These are phyloP conservation scores for Crotalaria pallida DNA, from an alignment of 306 rosid species.

Conservation along the genomic window DNA sequence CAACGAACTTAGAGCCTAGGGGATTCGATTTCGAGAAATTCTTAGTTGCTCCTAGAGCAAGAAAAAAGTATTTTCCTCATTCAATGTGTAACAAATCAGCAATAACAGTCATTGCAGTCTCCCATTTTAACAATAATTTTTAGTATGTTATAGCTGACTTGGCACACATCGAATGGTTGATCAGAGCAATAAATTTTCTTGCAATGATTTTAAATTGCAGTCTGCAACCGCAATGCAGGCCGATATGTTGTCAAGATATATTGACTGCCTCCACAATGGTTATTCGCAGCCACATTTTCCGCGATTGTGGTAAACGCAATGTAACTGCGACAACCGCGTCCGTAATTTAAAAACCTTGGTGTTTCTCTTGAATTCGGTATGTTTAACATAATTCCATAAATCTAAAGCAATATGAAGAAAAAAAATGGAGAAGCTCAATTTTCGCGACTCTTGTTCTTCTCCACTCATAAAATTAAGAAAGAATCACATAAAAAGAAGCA, in stretches of 20 bases:
- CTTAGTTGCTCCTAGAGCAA: not conserved
- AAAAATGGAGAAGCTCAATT: not conserved
- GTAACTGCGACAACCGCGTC: too few relatives aligned
- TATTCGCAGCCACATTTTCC: too few relatives aligned
- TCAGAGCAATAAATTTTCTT: not conserved
- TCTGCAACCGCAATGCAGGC: too few relatives aligned
- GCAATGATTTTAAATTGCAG: too few relatives aligned
- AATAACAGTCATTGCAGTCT: not conserved
- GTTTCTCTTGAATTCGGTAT: not conserved
- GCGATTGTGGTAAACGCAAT: too few relatives aligned
- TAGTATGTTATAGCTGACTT: not conserved
- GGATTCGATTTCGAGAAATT: not conserved
- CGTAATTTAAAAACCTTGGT: not conserved
- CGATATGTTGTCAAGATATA: too few relatives aligned
- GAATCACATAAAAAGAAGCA: not conserved
- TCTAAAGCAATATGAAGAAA: not conserved
- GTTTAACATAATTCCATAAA: slow-evolving; percentile 7
- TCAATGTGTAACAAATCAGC: not conserved
- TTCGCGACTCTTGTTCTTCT: not conserved
- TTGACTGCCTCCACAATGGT: too few relatives aligned
- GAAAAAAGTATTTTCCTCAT: not conserved
- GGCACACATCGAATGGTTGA: not conserved
- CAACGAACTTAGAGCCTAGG: not conserved
- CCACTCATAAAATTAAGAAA: not conserved
- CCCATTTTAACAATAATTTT: not conserved